These are phyloP conservation scores for Sanghuangporus baumii DNA, from an alignment of 1,284 basidiomycete species.

Conservation along the genomic window DNA sequence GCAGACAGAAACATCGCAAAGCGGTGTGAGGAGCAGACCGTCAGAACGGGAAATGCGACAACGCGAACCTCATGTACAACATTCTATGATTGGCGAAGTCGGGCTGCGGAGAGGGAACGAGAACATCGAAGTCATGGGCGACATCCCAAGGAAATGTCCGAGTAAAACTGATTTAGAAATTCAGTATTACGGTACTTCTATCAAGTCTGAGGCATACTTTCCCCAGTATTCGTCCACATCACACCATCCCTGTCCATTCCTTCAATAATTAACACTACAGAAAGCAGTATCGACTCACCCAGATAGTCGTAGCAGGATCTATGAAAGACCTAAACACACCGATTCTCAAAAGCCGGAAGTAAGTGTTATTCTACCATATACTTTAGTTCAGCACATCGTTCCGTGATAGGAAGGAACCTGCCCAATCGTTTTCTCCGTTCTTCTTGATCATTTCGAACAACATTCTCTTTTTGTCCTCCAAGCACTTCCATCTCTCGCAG, in stretches of 20 bases:
- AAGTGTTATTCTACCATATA: conserved; percentile 4
- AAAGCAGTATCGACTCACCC: conserved; percentile 6
- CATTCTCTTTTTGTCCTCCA: conserved; percentile 5
- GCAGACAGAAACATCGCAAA: neutral
- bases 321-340: conserved; percentile 14
- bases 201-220: conserved; percentile 12
- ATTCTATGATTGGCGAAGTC: conserved; percentile 8
- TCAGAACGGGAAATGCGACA: neutral
- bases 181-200: neutral
- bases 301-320: conserved; percentile 16
- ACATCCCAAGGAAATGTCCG: conserved; percentile 19
- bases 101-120: conserved; percentile 9
- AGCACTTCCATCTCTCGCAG: conserved; percentile 17
- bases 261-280: neutral
- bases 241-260: conserved; percentile 16
- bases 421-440: conserved; percentile 1
- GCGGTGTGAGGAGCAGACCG: neutral
- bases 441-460: conserved; percentile 8
- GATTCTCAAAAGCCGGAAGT: conserved; percentile 14
- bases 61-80: conserved; percentile 10
- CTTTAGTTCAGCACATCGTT: neutral
- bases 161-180: conserved; percentile 2
- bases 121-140: conserved; percentile 16
- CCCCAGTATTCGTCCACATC: conserved; percentile 17
- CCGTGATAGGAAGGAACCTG: neutral